Evolutionary conservation across 1,284 basidiomycete genomes (phyloP), one percentile per base, ranked within the genome.

Genomic region (Thecaphora thlaspeos): DNA sequence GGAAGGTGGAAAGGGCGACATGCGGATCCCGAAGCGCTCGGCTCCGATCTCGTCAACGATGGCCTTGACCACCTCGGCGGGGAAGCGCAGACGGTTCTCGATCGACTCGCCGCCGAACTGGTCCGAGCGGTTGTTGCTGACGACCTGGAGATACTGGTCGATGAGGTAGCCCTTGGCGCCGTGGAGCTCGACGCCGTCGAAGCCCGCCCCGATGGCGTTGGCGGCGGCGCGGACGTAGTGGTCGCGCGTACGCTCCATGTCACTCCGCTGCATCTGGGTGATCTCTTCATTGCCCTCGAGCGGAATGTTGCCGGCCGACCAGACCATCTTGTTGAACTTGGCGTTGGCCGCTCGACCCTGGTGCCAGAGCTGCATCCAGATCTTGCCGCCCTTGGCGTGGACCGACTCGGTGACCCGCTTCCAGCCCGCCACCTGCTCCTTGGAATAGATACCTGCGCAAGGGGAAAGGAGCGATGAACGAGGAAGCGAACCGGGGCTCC

Each of bases 151-250:
- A 75, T 93, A 94, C 62, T 90, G 86, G 0, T 90, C 84, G 17
- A 96, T 80, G 18, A 95, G 82, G 77, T 95, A 80, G 23, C 91
- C 91, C 80, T 95, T 92, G 2, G 88, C 88, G 28, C 84, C 88
- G 78, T 97, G 93, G 19, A 97, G 64, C 73, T 97, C 86, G 12
- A 95, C 81, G 0, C 93, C 93, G 67, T 95, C 90, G 75, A 93
- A 95, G 0, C 90, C 90, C 23, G 88, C 81, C 7, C 17, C 15
- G 11, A 34, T 3, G 11, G 32, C 32, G 11, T 14, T 11, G 9
- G 10, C 10, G 4, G 32, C 32, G 11, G 32, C 32, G 11, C 11
- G 4, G 32, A 8, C 10, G 32, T 34, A 34, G 32, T 17, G 7
- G 11, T 34, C 32, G 32, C 5, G 32, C 32, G 17, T 8, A 8